Evolutionary conservation across 2,329 filamentous ascomycete species (phyloP), one percentile per base, ranked within the genome.

Genomic region (Penicillium capsulatum): DNA sequence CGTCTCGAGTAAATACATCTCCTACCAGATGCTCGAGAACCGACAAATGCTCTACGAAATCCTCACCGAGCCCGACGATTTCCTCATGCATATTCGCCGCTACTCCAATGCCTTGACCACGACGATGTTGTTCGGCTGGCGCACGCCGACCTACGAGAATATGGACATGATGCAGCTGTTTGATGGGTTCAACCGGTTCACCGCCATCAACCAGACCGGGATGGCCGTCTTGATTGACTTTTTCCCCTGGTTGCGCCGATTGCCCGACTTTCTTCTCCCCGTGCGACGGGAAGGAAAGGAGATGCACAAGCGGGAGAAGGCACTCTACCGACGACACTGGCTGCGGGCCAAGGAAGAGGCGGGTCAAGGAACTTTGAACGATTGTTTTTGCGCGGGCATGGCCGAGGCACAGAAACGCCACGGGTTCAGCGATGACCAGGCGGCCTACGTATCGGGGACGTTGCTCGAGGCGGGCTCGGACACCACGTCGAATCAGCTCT

Each of bases 11-110:
- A 58, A 61, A 7, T 81, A 80, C 41, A 65, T 78, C 2, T 67
- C 72, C 2, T 79, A 78, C 46, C 75, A 79, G 47, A 67, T 73
- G 33, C 63, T 79, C 2, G 76, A 80, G 53, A 75, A 72, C 55
- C 75, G 72, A 50, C 68, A 72, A 34, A 74, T 80, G 74, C 14
- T 63, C 44, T 44, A 61, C 31, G 70, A 72, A 5, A 56, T 80
- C 13, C 48, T 42, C 4, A 29, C 24, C 3, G 26, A 34, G 8
- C 39, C 39, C 0, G 47, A 67, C 1, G 42, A 63, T 1, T 73
- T 72, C 31, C 37, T 66, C 3, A 53, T 71, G 8, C 68, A 74
- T 34, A 63, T 76, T 13, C 61, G 70, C 8, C 64, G 72, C 19
- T 77, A 73, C 44, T 67, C 70, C 2, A 71, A 68, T 33, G 70